Conservation (phyloP, 208 protist species). For the Trypanosoma theileri region DNA sequence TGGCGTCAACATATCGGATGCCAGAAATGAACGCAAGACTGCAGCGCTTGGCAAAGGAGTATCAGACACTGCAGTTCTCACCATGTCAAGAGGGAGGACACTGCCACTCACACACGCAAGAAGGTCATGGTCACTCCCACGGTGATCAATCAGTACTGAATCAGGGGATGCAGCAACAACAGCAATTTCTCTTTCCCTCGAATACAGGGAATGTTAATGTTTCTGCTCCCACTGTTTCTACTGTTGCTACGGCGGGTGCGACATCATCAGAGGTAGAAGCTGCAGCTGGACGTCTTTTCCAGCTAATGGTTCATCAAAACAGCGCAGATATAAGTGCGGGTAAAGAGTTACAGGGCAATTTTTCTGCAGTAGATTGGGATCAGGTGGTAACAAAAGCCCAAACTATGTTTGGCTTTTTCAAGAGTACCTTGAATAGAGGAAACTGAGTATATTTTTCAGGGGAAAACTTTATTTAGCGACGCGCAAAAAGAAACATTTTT, state of each 20-base stretch:
- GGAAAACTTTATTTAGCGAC: background rate
- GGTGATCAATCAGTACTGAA: background rate
- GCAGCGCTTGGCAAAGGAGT: conserved; percentile 38
- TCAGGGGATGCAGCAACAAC: background rate
- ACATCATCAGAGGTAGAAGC: background rate
- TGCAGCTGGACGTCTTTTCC: conserved; percentile 15
- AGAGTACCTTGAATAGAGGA: conserved; percentile 4
- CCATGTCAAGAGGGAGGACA: conserved; percentile 19
- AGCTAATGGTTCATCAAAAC: conserved; percentile 28
- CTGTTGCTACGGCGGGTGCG: too few species aligned
- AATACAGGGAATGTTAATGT: background rate
- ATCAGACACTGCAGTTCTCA: conserved; percentile 38
- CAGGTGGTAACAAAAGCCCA: conserved; percentile 39
- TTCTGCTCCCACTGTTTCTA: background rate
- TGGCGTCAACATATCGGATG: conserved; percentile 38
- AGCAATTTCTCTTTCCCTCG: background rate
- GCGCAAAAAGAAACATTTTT: too few species aligned
- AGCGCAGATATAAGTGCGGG: conserved; percentile 18
- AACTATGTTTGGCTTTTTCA: conserved; percentile 63
- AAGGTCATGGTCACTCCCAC: conserved; percentile 9
- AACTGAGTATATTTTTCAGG: background rate
- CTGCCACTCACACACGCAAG: conserved; percentile 23
- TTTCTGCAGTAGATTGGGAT: conserved; percentile 44
- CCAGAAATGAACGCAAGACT: conserved; percentile 60
- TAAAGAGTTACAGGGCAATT: background rate